Evolutionary conservation across 2,329 filamentous ascomycete species (phyloP).

Genomic region (Sclerotinia nivalis): DNA sequence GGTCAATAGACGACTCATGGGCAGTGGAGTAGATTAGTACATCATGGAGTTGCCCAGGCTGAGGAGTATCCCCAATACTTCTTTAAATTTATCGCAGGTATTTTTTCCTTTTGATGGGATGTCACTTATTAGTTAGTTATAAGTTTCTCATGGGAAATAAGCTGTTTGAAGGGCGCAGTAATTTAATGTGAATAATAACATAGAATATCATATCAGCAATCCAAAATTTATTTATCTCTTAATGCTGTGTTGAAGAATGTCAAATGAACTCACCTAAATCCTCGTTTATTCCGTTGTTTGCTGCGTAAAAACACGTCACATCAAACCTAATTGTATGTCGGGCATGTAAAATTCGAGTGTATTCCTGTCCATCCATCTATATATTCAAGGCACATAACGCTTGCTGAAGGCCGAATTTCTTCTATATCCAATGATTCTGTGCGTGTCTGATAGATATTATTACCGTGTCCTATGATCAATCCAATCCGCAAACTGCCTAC

Average conservation of each 20-base stretch:
- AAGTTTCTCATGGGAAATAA: background rate
- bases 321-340: background rate
- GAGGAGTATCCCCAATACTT: background rate
- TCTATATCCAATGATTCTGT: background rate
- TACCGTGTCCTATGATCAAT: background rate
- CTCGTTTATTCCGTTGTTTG: too few relatives aligned
- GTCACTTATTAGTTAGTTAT: background rate
- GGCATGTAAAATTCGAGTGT: background rate
- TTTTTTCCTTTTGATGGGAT: background rate
- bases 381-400: background rate
- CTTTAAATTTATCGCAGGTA: background rate
- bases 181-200: background rate
- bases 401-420: background rate
- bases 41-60: too few relatives aligned
- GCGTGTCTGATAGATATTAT: background rate
- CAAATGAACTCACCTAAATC: background rate
- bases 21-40: background rate
- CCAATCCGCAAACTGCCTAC: background rate
- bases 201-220: background rate
- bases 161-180: background rate
- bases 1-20: background rate
- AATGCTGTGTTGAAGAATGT: rapidly evolving
- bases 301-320: background rate
- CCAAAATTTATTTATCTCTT: background rate
- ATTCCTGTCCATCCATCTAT: background rate